Conservation (phyloP, 2,329 filamentous ascomycete species). For the Cercospora sp. region DNA sequence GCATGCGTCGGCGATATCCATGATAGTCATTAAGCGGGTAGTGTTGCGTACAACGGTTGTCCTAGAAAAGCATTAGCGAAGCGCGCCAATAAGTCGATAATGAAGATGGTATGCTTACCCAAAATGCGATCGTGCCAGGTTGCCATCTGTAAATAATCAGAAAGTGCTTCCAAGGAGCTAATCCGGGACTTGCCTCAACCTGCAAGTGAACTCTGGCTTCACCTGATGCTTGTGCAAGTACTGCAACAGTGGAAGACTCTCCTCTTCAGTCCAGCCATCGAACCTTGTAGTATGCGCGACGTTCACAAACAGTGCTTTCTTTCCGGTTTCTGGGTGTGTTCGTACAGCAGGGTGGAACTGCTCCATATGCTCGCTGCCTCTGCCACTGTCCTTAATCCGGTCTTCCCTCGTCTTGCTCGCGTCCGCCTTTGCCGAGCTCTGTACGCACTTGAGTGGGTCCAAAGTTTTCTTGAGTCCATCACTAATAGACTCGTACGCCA, state of each 20-base stretch:
- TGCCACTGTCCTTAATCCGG: conserved; percentile 64
- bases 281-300: conserved; percentile 80
- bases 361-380: conserved; percentile 70
- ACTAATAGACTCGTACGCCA: conserved; percentile 77
- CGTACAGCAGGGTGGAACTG: conserved; percentile 74
- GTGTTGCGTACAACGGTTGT: conserved; percentile 26
- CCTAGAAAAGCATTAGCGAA: not conserved
- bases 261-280: conserved; percentile 79
- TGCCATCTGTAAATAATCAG: conserved; percentile 15
- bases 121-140: conserved; percentile 22
- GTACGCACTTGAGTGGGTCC: conserved; percentile 59
- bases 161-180: not conserved
- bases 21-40: conserved; percentile 26
- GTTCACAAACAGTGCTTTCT: conserved; percentile 80
- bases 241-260: conserved; percentile 72
- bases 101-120: not conserved
- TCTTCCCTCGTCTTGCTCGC: conserved; percentile 31
- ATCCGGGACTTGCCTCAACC: conserved; percentile 61
- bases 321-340: conserved; percentile 74
- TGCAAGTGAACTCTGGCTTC: conserved; percentile 67
- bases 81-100: not conserved
- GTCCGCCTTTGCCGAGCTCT: conserved; percentile 69
- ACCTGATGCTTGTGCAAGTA: conserved; percentile 74
- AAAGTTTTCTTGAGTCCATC: conserved; percentile 78
- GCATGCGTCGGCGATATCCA: conserved; percentile 20